Evolutionary conservation across 2,329 filamentous ascomycete genomes (phyloP), one percentile per base, ranked within the genome.

Genomic region (Chrysoporthe deuterocubensis): DNA sequence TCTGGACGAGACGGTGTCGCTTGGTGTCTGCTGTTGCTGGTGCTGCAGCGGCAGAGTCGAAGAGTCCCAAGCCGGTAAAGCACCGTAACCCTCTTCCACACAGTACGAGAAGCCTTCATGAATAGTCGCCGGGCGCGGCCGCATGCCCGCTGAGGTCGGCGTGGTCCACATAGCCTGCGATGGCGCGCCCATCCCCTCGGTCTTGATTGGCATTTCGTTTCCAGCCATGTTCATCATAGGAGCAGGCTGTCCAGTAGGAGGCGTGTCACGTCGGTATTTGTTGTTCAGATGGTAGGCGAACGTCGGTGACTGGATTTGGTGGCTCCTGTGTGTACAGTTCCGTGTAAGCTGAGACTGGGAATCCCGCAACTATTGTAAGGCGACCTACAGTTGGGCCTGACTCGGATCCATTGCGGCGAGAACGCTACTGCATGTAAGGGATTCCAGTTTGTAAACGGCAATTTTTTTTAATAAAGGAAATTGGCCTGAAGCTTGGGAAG

Each of bases 51-150:
- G 82, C 71, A 88, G 76, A 4, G 80, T 82, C 48, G 85, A 84
- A 34, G 86, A 81, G 72, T 88, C 87, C 87, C 87, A 90, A 2
- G 85, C 82, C 18, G 84, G 81, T 58, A 89, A 75, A 4, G 82
- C 79, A 58, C 81, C 80, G 71, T 82, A 87, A 57, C 85, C 82
- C 70, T 87, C 85, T 46, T 81, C 81, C 70, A 86, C 79, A 73
- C 84, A 87, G 77, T 86, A 89, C 21, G 85, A 85, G 74, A 89
- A 88, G 63, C 84, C 85, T 74, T 88, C 87, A 72, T 89, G 86
- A 67, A 89, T 88, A 50, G 86, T 87, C 56, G 84, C 84, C 65
- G 87, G 86, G 50, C 86, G 82, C 59, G 83, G 84, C 70, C 84
- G 81, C 72, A 81, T 76, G 68, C 81, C 78, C 65, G 85, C 83